Conservation (phyloP, 2,329 filamentous ascomycete genomes). For the Fusarium penzigii region DNA sequence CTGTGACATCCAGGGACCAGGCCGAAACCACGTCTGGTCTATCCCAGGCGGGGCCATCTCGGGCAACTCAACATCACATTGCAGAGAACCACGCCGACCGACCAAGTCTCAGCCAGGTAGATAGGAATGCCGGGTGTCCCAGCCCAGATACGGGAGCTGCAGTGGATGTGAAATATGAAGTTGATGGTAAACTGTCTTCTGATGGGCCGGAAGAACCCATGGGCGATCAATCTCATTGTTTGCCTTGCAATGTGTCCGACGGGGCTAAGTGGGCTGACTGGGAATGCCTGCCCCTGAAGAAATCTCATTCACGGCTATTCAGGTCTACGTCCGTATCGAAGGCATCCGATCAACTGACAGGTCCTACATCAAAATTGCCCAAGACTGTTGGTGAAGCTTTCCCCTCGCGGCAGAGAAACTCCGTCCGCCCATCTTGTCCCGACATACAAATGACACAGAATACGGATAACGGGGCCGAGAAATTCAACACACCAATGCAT, state of each 20-base stretch:
- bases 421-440: neutral
- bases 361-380: conserved; percentile 14
- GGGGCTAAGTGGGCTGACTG: conserved; percentile 22
- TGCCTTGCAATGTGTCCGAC: conserved; percentile 32
- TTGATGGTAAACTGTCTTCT: conserved; percentile 34
- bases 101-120: conserved; percentile 28
- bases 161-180: neutral
- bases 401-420: conserved; percentile 14
- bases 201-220: conserved; percentile 20
- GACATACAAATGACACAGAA: conserved; percentile 4
- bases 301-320: conserved; percentile 8
- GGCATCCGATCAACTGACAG: conserved; percentile 1
- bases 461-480: neutral
- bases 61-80: conserved; percentile 5
- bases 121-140: conserved; percentile 28
- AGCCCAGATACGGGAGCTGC: conserved; percentile 34
- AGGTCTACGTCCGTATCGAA: neutral
- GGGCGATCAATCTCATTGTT: conserved; percentile 21
- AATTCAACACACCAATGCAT: neutral
- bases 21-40: conserved; percentile 28
- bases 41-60: conserved; percentile 11
- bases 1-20: conserved; percentile 54
- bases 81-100: conserved; percentile 1
- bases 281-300: conserved; percentile 20
- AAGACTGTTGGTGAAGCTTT: conserved; percentile 8